phyloP scores from a whole-genome alignment of 148 eudicot genomes.

The Rhododendron ovatum region DNA sequence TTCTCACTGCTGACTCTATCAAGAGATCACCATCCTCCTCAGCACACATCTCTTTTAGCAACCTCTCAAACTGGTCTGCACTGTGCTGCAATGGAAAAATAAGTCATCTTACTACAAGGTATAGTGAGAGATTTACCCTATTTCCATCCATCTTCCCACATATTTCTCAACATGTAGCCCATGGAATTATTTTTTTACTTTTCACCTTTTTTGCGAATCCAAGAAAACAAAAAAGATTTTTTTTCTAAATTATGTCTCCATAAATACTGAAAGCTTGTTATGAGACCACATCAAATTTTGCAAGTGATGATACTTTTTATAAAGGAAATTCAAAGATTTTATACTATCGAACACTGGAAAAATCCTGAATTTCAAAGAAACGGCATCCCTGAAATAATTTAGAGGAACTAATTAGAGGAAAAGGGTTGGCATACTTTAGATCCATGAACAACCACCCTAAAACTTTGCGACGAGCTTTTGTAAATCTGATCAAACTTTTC shows the following conservation, averaged over 20 bases:
- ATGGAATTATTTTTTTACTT: background rate
- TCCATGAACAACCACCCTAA: constrained; percentile 98
- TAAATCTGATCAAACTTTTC: constrained; percentile 97
- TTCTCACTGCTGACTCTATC: constrained; percentile 89
- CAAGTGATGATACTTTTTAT: background rate
- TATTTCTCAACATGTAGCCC: background rate
- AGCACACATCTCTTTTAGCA: constrained; percentile 93
- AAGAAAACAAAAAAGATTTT: background rate
- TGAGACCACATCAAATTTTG: background rate
- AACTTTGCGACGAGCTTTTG: constrained; percentile 96
- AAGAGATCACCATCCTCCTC: constrained; percentile 95
- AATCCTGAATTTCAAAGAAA: background rate
- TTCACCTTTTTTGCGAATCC: background rate
- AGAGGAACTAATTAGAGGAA: constrained; percentile 1
- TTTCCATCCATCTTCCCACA: background rate
- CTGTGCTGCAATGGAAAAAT: constrained; percentile 82
- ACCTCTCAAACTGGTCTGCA: constrained; percentile 95
- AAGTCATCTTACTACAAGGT: constrained; percentile 16
- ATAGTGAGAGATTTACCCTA: background rate
- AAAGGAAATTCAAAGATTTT: background rate
- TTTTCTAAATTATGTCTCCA: background rate
- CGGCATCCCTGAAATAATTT: background rate
- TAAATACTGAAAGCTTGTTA: background rate
- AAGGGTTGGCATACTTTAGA: constrained; percentile 65
- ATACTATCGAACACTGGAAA: background rate